These are phyloP conservation scores for Steccherinum ochraceum DNA, from an alignment of 768 basidiomycete species.

Conservation along the genomic window DNA sequence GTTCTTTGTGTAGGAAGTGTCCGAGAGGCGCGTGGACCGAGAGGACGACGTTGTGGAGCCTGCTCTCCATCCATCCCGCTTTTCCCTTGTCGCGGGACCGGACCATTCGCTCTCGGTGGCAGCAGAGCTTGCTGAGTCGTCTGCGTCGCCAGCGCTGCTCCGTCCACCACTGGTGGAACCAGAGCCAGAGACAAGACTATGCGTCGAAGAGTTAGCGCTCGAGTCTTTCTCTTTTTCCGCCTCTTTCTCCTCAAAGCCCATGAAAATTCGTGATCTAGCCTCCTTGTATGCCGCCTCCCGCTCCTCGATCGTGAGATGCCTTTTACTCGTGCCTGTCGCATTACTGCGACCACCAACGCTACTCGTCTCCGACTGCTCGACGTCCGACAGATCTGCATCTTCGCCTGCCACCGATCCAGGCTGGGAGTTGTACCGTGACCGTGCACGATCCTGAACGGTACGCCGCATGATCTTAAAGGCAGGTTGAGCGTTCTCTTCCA, in stretches of 20 bases:
- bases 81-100: constrained; percentile 47
- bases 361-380: constrained; percentile 76
- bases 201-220: constrained; percentile 71
- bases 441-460: constrained; percentile 43
- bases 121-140: constrained; percentile 65
- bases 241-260: constrained; percentile 57
- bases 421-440: constrained; percentile 59
- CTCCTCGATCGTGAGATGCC: constrained; percentile 75
- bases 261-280: constrained; percentile 81
- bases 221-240: constrained; percentile 66
- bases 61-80: constrained; percentile 43
- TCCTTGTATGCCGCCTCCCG: constrained; percentile 88
- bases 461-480: constrained; percentile 88
- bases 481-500: constrained; percentile 62
- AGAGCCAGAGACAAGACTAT: constrained; percentile 65
- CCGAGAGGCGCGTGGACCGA: constrained; percentile 51
- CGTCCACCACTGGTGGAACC: constrained; percentile 47
- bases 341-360: constrained; percentile 67
- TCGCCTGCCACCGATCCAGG: constrained; percentile 68
- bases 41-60: constrained; percentile 43
- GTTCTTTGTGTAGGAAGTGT: constrained; percentile 39
- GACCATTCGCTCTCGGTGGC: constrained; percentile 84
- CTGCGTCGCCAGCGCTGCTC: constrained; percentile 59
- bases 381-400: constrained; percentile 71
- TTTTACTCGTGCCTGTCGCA: constrained; percentile 52